Conservation (phyloP, 83 land plant species). For the Isoetes engelmannii region DNA sequence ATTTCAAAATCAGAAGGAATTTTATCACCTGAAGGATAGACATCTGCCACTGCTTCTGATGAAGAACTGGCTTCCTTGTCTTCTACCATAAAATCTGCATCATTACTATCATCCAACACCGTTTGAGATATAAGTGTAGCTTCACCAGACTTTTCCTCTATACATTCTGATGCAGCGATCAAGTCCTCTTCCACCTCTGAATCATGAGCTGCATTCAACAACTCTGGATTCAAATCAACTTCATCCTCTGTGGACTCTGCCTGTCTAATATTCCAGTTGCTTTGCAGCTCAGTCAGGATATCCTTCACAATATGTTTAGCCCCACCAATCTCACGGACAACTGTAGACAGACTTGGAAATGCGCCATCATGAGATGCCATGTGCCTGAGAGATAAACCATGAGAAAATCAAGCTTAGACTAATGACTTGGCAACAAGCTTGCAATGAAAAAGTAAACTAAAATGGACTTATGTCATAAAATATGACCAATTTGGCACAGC, state of each 20-base stretch:
- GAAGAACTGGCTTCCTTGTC: neutral
- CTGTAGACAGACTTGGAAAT: constrained; percentile 4
- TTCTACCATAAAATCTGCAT: neutral
- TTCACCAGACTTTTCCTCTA: neutral
- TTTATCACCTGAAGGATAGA: neutral
- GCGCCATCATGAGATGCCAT: neutral
- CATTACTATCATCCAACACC: neutral
- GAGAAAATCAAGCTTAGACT: neutral
- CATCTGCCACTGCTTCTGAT: neutral
- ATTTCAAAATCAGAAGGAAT: neutral
- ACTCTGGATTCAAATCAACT: neutral
- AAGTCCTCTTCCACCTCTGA: neutral
- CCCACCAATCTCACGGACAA: constrained; percentile 8
- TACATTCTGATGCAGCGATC: neutral
- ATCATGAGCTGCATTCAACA: neutral
- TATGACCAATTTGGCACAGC: no score
- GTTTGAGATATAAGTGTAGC: no score
- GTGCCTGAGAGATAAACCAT: neutral
- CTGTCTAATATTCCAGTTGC: neutral
- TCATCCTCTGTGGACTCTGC: neutral
- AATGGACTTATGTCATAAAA: no score
- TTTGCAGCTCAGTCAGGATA: constrained; percentile 7
- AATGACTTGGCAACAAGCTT: neutral
- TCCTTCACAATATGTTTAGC: neutral
- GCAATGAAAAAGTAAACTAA: no score